Evolutionary conservation across 2,329 filamentous ascomycete species (phyloP), one percentile per base, ranked within the genome.

Genomic region (Colletotrichum tamarilloi): DNA sequence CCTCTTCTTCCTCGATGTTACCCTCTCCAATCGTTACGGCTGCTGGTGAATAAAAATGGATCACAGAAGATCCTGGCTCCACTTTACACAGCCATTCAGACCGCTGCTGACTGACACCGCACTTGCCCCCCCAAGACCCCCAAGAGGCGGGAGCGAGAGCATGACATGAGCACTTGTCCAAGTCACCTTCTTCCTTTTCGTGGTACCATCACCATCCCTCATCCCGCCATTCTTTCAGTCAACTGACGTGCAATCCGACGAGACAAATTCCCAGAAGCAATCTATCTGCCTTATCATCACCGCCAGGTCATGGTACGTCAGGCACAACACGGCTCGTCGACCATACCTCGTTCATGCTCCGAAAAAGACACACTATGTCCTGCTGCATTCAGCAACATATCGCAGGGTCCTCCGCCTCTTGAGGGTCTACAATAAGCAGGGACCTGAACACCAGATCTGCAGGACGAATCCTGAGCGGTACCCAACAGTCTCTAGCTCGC

Each of bases 51-150:
- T 42, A 64, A 32, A 52, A 55, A 28, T 70, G 70, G 70, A 28
- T 16, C 55, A 8, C 2, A 19, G 55, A 55, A 60, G 56, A 73
- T 65, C 46, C 26, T 9, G 32, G 11, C 59, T 26, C 60, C 70
- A 70, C 55, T n/a, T 35, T 22, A 2, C 7, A 16, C 46, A 49
- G 19, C 70, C 70, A 73, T 60, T 70, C 60, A 70, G 56, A 64
- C 56, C 56, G 30, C 55, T 69, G 67, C 70, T 73, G 67, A 70
- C 67, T 65, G 67, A 73, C 70, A 70, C 59, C 58, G 62, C 59
- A 22, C 32, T 22, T n/a, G 9, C 11, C 24, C 42, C 59, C 42
- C 12, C 70, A 49, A 69, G 42, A 53, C 46, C 66, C 30, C 55
- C 28, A 38, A 49, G 46, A 24, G 52, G n/a, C 42, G 42, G 42